Conservation (phyloP, 169 alveolate genomes). For the Babesia bigemina region DNA sequence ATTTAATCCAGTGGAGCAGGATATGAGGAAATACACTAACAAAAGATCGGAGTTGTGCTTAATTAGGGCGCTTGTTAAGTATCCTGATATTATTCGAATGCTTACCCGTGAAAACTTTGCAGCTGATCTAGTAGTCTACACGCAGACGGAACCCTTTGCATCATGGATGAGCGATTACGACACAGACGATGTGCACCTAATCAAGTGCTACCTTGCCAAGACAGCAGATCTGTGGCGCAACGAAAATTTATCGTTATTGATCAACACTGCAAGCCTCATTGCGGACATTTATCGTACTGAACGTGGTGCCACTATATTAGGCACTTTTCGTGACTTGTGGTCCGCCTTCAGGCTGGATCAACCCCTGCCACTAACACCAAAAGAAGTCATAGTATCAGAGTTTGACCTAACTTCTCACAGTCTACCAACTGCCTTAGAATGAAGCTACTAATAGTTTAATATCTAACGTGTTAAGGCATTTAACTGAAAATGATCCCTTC, state of each 20-base stretch:
- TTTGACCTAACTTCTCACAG: constrained; percentile 53
- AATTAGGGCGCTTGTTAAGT: constrained; percentile 43
- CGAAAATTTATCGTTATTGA: constrained; percentile 20
- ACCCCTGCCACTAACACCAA: constrained; percentile 5
- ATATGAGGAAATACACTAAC: neutral
- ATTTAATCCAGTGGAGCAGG: constrained; percentile 22
- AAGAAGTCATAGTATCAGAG: constrained; percentile 39
- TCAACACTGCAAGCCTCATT: constrained; percentile 41
- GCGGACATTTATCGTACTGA: constrained; percentile 29
- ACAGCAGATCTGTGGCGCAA: constrained; percentile 60
- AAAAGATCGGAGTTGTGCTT: constrained; percentile 28
- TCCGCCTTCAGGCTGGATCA: constrained; percentile 33
- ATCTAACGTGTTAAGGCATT: no score
- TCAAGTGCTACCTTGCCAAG: constrained; percentile 47
- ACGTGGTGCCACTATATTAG: constrained; percentile 14
- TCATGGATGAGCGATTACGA: constrained; percentile 10
- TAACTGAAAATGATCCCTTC: no score
- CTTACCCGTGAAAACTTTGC: constrained; percentile 6
- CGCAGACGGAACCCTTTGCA: constrained; percentile 29
- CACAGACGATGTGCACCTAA: constrained; percentile 12
- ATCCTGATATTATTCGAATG: constrained; percentile 43
- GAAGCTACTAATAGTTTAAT: neutral
- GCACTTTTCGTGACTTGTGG: constrained; percentile 47
- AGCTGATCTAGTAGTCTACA: constrained; percentile 16
- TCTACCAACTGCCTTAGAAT: constrained; percentile 37